Evolutionary conservation across 495 filamentous ascomycete genomes (phyloP), one percentile per base, ranked within the genome.

Genomic region (Tuber brumale): DNA sequence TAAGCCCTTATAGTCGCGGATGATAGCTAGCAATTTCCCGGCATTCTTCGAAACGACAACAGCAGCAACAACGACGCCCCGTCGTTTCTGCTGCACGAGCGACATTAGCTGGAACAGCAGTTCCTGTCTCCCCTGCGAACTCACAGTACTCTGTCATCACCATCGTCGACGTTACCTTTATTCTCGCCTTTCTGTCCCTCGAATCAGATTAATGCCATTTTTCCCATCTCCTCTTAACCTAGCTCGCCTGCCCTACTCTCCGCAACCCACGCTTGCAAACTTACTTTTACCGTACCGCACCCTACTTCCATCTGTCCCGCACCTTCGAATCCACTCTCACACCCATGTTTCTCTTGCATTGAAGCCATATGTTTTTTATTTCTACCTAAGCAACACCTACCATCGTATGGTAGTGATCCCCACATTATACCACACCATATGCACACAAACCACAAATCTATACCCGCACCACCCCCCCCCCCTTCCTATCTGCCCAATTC

Each of bases 11-110:
- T 66, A 2, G 57, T 66, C 27, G 35, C 57, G 31, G 27, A 18
- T 27, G 27, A 31, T 66, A 66, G 57, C 57, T 16, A 35, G 27
- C 27, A 66, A 66, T 66, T 66, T 35, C 57, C 57, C 57, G 57
- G 57, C 57, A 66, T 66, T 35, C 57, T 35, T 66, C 57, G 74
- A 37, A 75, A 75, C 70, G 72, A 75, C 74, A 75, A 75, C 69
- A 72, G 10, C 27, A 72, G 35, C 69, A 71, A 71, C 73, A 51
- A 37, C 37, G 45, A 48, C 21, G 69, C 10, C 57, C 41, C 18
- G 10, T 14, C 57, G 27, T 31, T 12, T 35, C 57, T 35, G 2
- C 57, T 35, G 27, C 27, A 35, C 57, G 57, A 66, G 57, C 57
- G 57, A 66, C 57, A 12, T 66, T 66, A 27, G 27, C 57, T 66